phyloP scores from a whole-genome alignment of 257 asterid genomes.

The Solanum rostratum region DNA sequence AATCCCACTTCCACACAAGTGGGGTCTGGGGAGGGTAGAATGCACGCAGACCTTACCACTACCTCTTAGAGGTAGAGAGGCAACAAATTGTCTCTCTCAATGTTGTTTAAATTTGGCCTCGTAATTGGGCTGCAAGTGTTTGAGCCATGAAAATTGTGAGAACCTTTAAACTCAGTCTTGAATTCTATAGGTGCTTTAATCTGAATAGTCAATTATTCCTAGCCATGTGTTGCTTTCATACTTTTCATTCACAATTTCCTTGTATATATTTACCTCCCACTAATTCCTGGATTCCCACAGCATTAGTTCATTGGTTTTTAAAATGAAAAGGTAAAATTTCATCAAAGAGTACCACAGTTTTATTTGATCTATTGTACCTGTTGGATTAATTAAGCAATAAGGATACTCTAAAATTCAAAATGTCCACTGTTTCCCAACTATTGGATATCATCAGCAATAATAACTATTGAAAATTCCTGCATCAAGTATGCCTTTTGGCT shows the following conservation, averaged over 20 bases:
- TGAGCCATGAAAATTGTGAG: background rate
- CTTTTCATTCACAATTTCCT: background rate
- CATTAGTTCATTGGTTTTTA: background rate
- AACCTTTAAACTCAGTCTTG: background rate
- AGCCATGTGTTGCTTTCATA: background rate
- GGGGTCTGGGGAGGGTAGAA: too few relatives aligned
- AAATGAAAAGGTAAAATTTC: background rate
- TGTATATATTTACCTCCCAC: background rate
- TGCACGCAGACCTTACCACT: too few relatives aligned
- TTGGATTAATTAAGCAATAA: background rate
- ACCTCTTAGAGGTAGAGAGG: too few relatives aligned
- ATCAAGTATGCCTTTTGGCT: background rate
- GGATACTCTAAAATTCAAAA: background rate
- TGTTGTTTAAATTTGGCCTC: background rate
- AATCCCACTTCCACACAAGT: too few relatives aligned
- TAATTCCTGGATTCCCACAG: background rate
- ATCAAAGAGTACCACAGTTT: background rate
- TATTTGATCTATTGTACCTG: background rate
- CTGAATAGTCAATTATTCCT: background rate
- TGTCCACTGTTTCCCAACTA: background rate
- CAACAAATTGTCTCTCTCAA: background rate
- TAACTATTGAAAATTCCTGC: background rate
- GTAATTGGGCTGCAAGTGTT: background rate
- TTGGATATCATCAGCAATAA: background rate
- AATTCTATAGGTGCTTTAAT: background rate